These are phyloP conservation scores for Candolleomyces aberdarensis DNA, from an alignment of 768 basidiomycete species.

Conservation along the genomic window DNA sequence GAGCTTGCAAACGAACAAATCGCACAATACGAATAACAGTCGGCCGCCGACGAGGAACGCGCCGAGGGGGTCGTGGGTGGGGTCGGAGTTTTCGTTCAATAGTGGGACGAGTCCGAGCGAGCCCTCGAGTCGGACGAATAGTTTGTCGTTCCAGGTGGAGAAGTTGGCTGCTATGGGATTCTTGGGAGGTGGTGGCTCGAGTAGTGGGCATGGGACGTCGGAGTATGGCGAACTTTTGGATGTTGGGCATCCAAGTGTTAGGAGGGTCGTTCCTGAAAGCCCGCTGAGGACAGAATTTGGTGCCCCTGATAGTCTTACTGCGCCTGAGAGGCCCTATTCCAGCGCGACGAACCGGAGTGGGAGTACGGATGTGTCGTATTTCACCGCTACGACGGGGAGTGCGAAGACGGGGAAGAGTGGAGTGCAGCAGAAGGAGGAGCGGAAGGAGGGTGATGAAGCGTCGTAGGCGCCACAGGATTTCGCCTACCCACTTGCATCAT, in stretches of 20 bases:
- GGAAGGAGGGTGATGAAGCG: neutral
- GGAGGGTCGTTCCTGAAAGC: slow-evolving; percentile 2
- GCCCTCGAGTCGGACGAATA: slow-evolving; percentile 9
- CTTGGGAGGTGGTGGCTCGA: neutral
- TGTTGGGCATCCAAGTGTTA: slow-evolving; percentile 11
- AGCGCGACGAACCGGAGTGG: slow-evolving; percentile 1
- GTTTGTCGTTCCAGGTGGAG: slow-evolving; percentile 11
- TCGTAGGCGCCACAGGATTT: too few relatives aligned
- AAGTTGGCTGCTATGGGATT: slow-evolving; percentile 7
- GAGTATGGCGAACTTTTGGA: slow-evolving; percentile 18
- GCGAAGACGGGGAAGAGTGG: neutral
- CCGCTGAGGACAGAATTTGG: neutral
- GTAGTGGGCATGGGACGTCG: neutral
- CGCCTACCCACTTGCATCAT: too few relatives aligned
- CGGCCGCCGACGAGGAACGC: slow-evolving; percentile 40
- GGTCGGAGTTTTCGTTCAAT: slow-evolving; percentile 21
- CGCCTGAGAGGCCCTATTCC: neutral
- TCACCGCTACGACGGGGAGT: slow-evolving; percentile 13
- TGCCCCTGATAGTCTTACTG: neutral
- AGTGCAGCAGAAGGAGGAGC: too few relatives aligned
- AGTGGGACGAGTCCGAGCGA: slow-evolving; percentile 11
- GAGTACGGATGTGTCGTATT: slow-evolving; percentile 12
- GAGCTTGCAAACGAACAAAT: slow-evolving; percentile 11
- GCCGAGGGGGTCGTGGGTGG: slow-evolving; percentile 11
- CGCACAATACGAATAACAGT: slow-evolving; percentile 18